phyloP scores from a whole-genome alignment of 306 rosid genomes.

The Pterocarpus santalinus region DNA sequence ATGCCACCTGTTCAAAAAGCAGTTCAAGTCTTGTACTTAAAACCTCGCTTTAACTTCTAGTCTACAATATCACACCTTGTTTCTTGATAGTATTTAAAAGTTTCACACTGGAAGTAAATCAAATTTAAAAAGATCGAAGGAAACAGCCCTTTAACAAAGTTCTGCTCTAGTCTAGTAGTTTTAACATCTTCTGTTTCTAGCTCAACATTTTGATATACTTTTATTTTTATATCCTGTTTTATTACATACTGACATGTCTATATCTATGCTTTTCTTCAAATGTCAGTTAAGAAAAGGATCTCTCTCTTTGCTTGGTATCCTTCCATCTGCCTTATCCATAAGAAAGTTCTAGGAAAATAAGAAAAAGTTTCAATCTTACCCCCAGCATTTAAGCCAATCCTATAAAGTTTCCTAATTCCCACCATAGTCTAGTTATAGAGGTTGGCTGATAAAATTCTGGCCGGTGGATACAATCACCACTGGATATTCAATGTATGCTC shows the following conservation, averaged over 20 bases:
- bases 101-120: neutral
- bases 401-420: neutral
- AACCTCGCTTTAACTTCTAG: neutral
- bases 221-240: neutral
- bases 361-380: neutral
- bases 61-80: neutral
- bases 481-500: slow-evolving; percentile 3
- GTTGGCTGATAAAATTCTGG: neutral
- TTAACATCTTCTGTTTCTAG: slow-evolving; percentile 7
- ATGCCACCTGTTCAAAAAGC: neutral
- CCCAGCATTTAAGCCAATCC: neutral
- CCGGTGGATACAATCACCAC: neutral
- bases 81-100: neutral
- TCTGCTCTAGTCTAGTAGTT: neutral
- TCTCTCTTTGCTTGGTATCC: slow-evolving; percentile 3
- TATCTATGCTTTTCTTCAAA: neutral
- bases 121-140: neutral
- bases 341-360: neutral
- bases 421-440: neutral
- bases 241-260: neutral
- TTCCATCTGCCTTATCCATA: slow-evolving; percentile 11
- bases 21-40: slow-evolving; percentile 6
- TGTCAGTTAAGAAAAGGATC: slow-evolving; percentile 7
- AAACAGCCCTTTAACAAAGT: slow-evolving; percentile 1
- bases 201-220: neutral